Conservation (phyloP, 2,329 filamentous ascomycete genomes). For the Exophiala spinifera region DNA sequence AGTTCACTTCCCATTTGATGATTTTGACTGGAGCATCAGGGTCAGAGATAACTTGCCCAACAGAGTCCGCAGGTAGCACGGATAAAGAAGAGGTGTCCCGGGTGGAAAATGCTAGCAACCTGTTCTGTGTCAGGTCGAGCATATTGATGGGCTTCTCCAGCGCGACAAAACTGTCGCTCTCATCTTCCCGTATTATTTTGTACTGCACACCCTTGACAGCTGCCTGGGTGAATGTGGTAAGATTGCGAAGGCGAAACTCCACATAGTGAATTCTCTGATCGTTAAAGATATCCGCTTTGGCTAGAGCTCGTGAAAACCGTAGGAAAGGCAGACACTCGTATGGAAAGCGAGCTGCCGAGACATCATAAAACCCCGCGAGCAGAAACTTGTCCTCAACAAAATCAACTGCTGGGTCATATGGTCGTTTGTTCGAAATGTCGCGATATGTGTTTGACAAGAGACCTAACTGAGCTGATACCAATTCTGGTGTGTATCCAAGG, state of each 20-base stretch:
- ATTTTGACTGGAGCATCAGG: slow-evolving; percentile 74
- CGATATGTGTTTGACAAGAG: slow-evolving; percentile 53
- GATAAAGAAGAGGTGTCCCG: slow-evolving; percentile 24
- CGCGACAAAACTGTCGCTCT: slow-evolving; percentile 75
- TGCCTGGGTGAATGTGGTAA: slow-evolving; percentile 72
- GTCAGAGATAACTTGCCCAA: slow-evolving; percentile 67
- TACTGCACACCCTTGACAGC: slow-evolving; percentile 74
- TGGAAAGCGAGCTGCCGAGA: slow-evolving; percentile 75
- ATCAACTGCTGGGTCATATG: slow-evolving; percentile 35
- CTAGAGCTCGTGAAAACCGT: slow-evolving; percentile 65
- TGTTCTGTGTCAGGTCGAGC: slow-evolving; percentile 34
- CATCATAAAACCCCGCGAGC: slow-evolving; percentile 59
- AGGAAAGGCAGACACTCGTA: slow-evolving; percentile 81
- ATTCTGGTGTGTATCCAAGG: slow-evolving; percentile 69
- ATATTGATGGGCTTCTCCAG: slow-evolving; percentile 58
- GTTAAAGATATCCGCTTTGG: slow-evolving; percentile 44
- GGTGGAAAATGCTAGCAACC: slow-evolving; percentile 27
- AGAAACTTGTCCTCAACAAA: slow-evolving; percentile 58
- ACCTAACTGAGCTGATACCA: slow-evolving; percentile 64
- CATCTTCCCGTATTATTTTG: slow-evolving; percentile 76
- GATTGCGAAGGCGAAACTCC: slow-evolving; percentile 63
- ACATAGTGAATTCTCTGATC: slow-evolving; percentile 53
- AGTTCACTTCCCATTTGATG: slow-evolving; percentile 68
- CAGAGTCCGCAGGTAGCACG: slow-evolving; percentile 32
- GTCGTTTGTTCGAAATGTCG: not conserved